Percentiles rank a stretch among this genome's conserved stretches.
Conservation (phyloP, 306 rosid species). For the Sicyos edulis region DNA sequence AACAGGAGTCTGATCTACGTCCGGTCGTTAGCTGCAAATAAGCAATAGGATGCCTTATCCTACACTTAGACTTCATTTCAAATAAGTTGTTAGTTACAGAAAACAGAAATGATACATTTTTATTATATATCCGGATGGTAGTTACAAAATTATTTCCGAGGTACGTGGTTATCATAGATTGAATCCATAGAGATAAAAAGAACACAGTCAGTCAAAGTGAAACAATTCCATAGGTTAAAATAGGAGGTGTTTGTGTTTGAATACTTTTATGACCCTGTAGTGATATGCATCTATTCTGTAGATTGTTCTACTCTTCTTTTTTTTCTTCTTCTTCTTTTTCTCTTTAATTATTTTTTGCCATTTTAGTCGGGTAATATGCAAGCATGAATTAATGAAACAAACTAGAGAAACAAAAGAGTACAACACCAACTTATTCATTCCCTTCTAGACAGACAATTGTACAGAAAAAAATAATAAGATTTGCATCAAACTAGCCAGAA, state of each 20-base stretch:
- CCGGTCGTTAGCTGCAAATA: conserved; percentile 18
- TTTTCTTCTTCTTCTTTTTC: neutral
- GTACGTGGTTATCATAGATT: no score
- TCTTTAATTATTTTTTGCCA: neutral
- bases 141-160: no score
- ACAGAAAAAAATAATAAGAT: neutral
- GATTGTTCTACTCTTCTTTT: neutral
- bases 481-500: neutral
- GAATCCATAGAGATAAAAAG: no score
- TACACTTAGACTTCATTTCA: neutral
- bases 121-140: no score
- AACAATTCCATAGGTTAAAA: neutral
- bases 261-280: neutral
- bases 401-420: neutral
- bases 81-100: neutral
- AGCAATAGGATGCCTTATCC: neutral
- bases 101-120: neutral
- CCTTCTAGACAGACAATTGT: neutral
- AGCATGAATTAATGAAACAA: neutral
- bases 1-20: conserved; percentile 12
- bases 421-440: neutral
- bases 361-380: neutral
- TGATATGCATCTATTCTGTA: neutral
- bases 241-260: neutral
- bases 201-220: neutral